These are phyloP conservation scores for Immersiella caudata DNA, from an alignment of 495 filamentous ascomycete genomes.

Conservation along the genomic window DNA sequence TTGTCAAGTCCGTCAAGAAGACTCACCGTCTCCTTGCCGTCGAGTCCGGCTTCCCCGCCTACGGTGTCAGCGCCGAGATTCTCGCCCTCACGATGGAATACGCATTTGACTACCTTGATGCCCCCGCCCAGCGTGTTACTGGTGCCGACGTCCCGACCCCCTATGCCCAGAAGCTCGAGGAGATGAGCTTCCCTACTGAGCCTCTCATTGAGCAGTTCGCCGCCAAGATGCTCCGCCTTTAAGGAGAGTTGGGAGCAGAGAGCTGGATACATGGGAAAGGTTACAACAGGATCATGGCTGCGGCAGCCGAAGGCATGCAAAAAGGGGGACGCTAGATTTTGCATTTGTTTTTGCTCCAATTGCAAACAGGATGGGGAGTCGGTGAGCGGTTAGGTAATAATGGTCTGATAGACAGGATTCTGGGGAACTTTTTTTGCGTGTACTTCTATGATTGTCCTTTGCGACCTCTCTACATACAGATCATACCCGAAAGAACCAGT, in stretches of 20 bases:
- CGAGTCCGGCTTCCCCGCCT: slow-evolving; percentile 94
- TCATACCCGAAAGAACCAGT: slow-evolving; percentile 8
- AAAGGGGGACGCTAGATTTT: slow-evolving; percentile 12
- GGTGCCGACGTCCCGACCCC: slow-evolving; percentile 96
- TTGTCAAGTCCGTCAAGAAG: slow-evolving; percentile 97
- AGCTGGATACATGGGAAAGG: not conserved
- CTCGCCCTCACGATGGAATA: slow-evolving; percentile 95
- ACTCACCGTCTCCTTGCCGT: slow-evolving; percentile 88
- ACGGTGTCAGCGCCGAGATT: slow-evolving; percentile 89
- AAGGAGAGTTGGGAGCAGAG: slow-evolving; percentile 5
- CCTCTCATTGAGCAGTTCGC: slow-evolving; percentile 78
- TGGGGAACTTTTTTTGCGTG: slow-evolving; percentile 17
- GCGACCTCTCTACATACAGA: slow-evolving; percentile 18
- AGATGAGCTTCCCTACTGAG: slow-evolving; percentile 90
- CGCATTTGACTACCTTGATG: slow-evolving; percentile 94
- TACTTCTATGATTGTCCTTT: slow-evolving; percentile 26
- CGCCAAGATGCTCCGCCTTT: slow-evolving; percentile 80
- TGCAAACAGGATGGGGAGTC: slow-evolving; percentile 8
- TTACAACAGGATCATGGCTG: not conserved
- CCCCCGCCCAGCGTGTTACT: slow-evolving; percentile 88
- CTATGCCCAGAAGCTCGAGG: slow-evolving; percentile 84
- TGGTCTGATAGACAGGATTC: slow-evolving; percentile 27
- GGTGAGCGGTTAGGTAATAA: slow-evolving; percentile 25
- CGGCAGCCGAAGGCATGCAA: slow-evolving; percentile 15
- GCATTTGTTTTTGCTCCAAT: slow-evolving; percentile 8